Percentiles rank a stretch among this genome's conserved stretches.
phyloP scores from a whole-genome alignment of 306 rosid genomes.

The Casuarina glauca region DNA sequence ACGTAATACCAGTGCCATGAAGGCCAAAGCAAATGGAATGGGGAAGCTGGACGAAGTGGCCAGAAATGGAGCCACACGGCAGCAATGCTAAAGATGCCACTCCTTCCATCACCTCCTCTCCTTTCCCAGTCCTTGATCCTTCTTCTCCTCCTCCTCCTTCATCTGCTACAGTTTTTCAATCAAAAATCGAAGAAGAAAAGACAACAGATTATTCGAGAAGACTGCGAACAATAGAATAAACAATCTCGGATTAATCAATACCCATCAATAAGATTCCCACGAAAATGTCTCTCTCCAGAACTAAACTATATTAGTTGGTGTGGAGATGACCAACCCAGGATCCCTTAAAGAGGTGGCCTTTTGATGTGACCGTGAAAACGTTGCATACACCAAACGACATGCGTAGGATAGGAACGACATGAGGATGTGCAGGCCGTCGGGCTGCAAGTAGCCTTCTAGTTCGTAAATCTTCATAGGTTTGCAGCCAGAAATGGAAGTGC shows the following conservation, averaged over 20 bases:
- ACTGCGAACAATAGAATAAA: background rate
- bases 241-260: background rate
- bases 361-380: background rate
- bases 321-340: background rate
- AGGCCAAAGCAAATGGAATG: slow-evolving; percentile 80
- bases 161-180: slow-evolving; percentile 23
- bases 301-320: background rate
- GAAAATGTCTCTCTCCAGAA: background rate
- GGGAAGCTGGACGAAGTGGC: slow-evolving; percentile 81
- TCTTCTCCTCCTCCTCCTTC: slow-evolving; percentile 33
- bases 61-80: slow-evolving; percentile 83
- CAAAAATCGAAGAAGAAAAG: background rate
- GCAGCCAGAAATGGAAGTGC: no score
- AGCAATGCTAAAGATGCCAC: slow-evolving; percentile 83
- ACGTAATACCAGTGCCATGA: slow-evolving; percentile 63
- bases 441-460: background rate
- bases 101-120: slow-evolving; percentile 70
- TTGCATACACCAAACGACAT: background rate
- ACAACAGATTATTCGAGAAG: background rate
- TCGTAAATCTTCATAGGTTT: no score
- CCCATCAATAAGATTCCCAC: background rate
- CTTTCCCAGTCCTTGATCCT: slow-evolving; percentile 21
- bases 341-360: background rate
- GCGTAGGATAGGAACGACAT: no score
- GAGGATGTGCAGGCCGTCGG: background rate